Conservation (phyloP, 129 eudicot species). For the Lonicera japonica region DNA sequence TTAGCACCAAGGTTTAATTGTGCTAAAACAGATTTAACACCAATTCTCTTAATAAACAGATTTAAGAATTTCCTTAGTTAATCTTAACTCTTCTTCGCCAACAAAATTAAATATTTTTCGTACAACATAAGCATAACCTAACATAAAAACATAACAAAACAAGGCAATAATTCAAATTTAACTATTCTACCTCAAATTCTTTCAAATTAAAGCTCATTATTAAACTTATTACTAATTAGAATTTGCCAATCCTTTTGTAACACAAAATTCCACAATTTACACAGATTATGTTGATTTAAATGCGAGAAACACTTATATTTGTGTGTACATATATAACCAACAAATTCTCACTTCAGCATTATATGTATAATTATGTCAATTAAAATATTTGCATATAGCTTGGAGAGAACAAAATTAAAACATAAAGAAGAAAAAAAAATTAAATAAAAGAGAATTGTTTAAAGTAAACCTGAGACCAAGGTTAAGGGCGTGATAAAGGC, state of each 20-base stretch:
- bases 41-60: too few species aligned
- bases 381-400: not conserved
- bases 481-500: conserved; percentile 57
- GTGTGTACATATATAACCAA: too few species aligned
- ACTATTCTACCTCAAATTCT: not conserved
- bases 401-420: not conserved
- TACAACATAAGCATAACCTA: too few species aligned
- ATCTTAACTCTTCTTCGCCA: not conserved
- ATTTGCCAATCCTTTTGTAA: too few species aligned
- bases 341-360: not conserved
- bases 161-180: not conserved
- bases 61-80: too few species aligned
- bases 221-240: not conserved
- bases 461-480: conserved; percentile 45
- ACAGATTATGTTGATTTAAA: not conserved
- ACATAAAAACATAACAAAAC: not conserved
- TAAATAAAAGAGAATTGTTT: too few species aligned
- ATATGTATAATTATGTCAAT: not conserved
- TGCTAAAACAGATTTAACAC: too few species aligned
- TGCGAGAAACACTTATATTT: not conserved
- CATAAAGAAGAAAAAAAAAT: not conserved
- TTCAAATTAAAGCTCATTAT: not conserved
- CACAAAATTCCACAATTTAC: too few species aligned
- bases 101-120: too few species aligned
- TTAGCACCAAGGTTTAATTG: too few species aligned